These are phyloP conservation scores for Monilinia fructicola DNA, from an alignment of 2,329 filamentous ascomycete genomes.

Conservation along the genomic window DNA sequence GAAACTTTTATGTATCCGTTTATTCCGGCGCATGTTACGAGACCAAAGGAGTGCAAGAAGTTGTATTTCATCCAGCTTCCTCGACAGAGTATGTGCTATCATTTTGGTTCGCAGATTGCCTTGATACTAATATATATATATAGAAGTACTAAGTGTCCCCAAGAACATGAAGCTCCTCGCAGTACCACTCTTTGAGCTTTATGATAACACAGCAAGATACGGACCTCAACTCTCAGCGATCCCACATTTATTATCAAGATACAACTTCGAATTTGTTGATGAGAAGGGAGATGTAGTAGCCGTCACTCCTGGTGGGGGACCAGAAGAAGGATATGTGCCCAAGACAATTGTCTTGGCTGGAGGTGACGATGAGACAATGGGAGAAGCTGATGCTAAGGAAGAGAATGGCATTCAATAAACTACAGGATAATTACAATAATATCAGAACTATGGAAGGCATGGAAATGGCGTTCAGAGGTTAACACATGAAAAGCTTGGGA, in stretches of 20 bases:
- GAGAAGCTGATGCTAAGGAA: conserved; percentile 40
- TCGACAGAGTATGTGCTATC: conserved; percentile 68
- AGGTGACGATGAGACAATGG: conserved; percentile 60
- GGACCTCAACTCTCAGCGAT: conserved; percentile 96
- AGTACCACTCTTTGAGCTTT: conserved; percentile 94
- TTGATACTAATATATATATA: conserved; percentile 25
- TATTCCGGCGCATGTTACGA: conserved; percentile 89
- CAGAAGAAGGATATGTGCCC: conserved; percentile 55
- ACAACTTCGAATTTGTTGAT: conserved; percentile 97
- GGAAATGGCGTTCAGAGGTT: conserved; percentile 31
- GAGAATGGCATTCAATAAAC: conserved; percentile 44
- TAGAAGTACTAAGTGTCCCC: conserved; percentile 91
- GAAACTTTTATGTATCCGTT: conserved; percentile 99
- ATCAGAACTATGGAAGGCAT: conserved; percentile 13
- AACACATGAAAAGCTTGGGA: conserved; percentile 26
- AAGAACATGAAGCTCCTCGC: conserved; percentile 99
- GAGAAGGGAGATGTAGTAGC: conserved; percentile 87
- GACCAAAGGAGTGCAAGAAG: conserved; percentile 99
- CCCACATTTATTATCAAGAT: conserved; percentile 87
- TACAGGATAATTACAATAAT: not conserved
- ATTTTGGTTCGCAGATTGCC: not conserved
- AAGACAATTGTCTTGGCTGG: conserved; percentile 65
- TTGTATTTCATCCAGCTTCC: conserved; percentile 95
- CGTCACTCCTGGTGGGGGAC: conserved; percentile 71
- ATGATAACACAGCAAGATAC: conserved; percentile 94